phyloP scores from a whole-genome alignment of 2,329 filamentous ascomycete genomes.

The Colletotrichum tamarilloi region DNA sequence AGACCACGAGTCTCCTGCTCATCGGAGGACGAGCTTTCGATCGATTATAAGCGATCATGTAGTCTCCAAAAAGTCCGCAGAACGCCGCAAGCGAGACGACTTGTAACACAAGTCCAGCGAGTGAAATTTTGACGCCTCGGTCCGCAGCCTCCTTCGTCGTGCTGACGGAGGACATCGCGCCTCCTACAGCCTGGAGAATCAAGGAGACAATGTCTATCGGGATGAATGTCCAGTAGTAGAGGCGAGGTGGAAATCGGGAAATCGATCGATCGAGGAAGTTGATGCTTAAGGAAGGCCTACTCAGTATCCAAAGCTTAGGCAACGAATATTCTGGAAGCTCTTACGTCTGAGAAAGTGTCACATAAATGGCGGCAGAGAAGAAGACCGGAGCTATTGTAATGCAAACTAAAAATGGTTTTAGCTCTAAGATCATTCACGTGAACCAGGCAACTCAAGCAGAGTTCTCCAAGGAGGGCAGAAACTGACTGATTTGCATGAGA shows the following conservation, averaged over 20 bases:
- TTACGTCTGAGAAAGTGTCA: conserved; percentile 37
- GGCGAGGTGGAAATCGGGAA: conserved; percentile 44
- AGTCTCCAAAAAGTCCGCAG: conserved; percentile 52
- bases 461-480: not conserved
- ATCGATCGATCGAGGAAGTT: conserved; percentile 41
- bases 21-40: conserved; percentile 43
- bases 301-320: not conserved
- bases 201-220: conserved; percentile 63
- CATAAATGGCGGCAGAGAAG: conserved; percentile 43
- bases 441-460: not conserved
- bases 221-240: conserved; percentile 53
- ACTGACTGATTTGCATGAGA: conserved; percentile 68
- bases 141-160: conserved; percentile 43
- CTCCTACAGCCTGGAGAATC: conserved; percentile 62
- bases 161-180: conserved; percentile 54
- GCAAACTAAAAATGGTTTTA: conserved; percentile 39
- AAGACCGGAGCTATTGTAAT: conserved; percentile 47
- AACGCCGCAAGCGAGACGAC: conserved; percentile 61
- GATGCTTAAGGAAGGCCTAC: conserved; percentile 27
- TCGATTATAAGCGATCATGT: conserved; percentile 46
- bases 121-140: conserved; percentile 59
- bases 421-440: conserved; percentile 40
- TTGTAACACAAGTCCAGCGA: conserved; percentile 63
- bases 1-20: conserved; percentile 54
- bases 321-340: not conserved